Evolutionary conservation across 2,329 filamentous ascomycete species (phyloP), one percentile per base, ranked within the genome.

Genomic region (Biscogniauxia marginata): DNA sequence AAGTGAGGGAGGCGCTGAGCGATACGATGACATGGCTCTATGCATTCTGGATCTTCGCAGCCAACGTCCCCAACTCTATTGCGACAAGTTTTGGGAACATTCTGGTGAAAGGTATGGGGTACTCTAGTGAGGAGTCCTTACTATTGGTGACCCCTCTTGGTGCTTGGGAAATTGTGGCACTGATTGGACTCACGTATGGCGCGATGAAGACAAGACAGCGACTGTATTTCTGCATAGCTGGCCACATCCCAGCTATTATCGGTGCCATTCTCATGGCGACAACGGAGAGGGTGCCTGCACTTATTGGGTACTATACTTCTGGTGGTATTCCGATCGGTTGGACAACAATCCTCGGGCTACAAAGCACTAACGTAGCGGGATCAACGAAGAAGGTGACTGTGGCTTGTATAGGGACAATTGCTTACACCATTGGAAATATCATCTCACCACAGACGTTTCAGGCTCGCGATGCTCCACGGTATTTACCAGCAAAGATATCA

Each of bases 371-470:
- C 44, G 65, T 71, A 4, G 70, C 70, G 1, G 71, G 72, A 7
- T 73, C 66, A 3, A 73, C 71, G 0, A 73, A 74, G 63, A 73
- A 73, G 49, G 63, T 71, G 11, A 72, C 70, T 5, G 70, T 73
- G 7, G 65, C 66, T 7, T 66, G 64, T n/a, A 67, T 73, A 55
- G 63, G 69, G 18, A 69, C 67, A 3, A 70, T 73, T n/a, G 69
- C 68, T 2, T 74, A 75, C 53, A 71, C 68, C 0, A 66, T 75
- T 8, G 75, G 74, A 18, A 77, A 77, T 52, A 76, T 76, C 53
- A 75, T 77, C 49, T 71, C 68, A 0, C 75, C 74, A 1, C 74
- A 76, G 53, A 76, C 73, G 0, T 77, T 77, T 58, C 71, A 73
- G 55, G 64, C 67, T 6, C 65, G 66, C 4, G 71, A 73, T 21